Percentiles rank a stretch among this genome's conserved stretches.
Conservation (phyloP, 345 rosid species). For the Pugionium dolabratum region DNA sequence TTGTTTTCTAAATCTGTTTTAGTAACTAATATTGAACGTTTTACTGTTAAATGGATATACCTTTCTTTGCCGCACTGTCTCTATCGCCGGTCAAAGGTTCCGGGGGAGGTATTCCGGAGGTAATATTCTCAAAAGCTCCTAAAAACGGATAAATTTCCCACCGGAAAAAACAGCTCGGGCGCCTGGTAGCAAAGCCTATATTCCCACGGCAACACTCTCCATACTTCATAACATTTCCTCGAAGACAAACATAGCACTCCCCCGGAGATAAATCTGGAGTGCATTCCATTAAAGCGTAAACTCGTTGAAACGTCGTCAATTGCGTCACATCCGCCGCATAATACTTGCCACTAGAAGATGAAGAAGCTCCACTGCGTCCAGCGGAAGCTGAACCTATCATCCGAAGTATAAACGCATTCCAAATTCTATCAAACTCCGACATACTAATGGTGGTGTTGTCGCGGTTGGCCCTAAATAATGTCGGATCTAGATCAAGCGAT, state of each 20-base stretch:
- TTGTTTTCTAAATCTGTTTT: too few species aligned
- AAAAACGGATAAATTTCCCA: conserved; percentile 35
- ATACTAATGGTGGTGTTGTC: too few species aligned
- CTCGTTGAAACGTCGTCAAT: neutral
- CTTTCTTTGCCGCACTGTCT: too few species aligned
- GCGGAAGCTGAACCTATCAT: too few species aligned
- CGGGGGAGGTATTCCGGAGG: too few species aligned
- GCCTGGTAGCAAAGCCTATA: conserved; percentile 8
- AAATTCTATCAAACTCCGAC: too few species aligned
- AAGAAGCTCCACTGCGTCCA: neutral
- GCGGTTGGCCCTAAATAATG: too few species aligned
- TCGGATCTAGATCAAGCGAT: neutral
- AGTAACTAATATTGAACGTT: too few species aligned
- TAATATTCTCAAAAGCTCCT: conserved; percentile 30
- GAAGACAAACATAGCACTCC: conserved; percentile 23
- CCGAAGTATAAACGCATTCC: too few species aligned
- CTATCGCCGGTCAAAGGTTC: too few species aligned
- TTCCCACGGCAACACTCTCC: neutral
- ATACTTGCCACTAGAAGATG: conserved; percentile 16
- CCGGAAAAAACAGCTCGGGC: conserved; percentile 34
- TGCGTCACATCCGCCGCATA: conserved; percentile 5
- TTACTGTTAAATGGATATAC: too few species aligned
- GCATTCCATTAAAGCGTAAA: conserved; percentile 36
- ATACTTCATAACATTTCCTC: conserved; percentile 3
- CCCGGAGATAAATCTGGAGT: conserved; percentile 29